These are phyloP conservation scores for Neonectria magnoliae DNA, from an alignment of 2,329 filamentous ascomycete genomes.

Conservation along the genomic window DNA sequence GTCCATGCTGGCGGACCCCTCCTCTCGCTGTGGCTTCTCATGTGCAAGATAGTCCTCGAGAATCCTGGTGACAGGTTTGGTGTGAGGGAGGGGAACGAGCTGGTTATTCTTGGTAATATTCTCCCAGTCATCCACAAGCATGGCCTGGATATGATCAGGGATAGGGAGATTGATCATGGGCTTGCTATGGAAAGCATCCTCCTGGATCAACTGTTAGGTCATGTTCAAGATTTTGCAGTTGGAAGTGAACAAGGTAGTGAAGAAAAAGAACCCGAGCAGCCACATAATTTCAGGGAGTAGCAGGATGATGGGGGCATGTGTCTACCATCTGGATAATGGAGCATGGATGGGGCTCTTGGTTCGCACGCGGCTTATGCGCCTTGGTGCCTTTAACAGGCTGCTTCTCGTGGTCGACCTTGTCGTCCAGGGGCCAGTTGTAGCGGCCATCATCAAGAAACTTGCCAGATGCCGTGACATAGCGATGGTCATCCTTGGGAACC, in stretches of 20 bases:
- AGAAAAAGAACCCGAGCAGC: background rate
- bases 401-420: conserved; percentile 12
- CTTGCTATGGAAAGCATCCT: conserved; percentile 85
- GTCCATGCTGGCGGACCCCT: conserved; percentile 77
- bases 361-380: background rate
- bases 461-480: conserved; percentile 27
- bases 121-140: conserved; percentile 98
- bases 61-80: conserved; percentile 78
- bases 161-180: conserved; percentile 88
- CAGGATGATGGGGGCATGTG: conserved; percentile 7
- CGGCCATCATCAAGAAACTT: conserved; percentile 17
- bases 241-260: background rate
- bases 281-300: background rate
- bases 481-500: conserved; percentile 19
- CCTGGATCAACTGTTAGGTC: conserved; percentile 62
- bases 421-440: conserved; percentile 23
- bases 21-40: conserved; percentile 72
- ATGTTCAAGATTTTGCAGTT: background rate
- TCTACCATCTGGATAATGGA: conserved; percentile 29
- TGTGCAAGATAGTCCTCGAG: conserved; percentile 81
- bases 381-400: background rate
- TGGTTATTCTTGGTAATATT: conserved; percentile 96
- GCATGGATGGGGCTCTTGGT: conserved; percentile 16
- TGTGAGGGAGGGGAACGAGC: conserved; percentile 84
- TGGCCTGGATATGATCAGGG: conserved; percentile 88